These are phyloP conservation scores for Lepiota venenata DNA, from an alignment of 768 basidiomycete genomes.

Conservation along the genomic window DNA sequence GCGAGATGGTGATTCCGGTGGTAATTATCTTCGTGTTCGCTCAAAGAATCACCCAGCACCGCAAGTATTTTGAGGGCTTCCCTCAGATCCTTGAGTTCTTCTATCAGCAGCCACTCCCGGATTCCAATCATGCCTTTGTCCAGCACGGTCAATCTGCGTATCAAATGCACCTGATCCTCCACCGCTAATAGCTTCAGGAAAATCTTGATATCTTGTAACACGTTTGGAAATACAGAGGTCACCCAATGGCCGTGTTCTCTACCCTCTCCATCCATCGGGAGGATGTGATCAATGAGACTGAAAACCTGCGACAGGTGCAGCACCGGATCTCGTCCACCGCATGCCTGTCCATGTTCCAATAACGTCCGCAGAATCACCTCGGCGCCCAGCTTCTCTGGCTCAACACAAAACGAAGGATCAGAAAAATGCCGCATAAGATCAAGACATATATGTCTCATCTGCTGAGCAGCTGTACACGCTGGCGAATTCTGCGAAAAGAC, in stretches of 20 bases:
- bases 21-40: constrained; percentile 17
- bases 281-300: constrained; percentile 51
- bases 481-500: constrained; percentile 34
- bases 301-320: constrained; percentile 54
- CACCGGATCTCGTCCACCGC: constrained; percentile 45
- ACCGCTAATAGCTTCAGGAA: constrained; percentile 60
- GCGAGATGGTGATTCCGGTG: constrained; percentile 33
- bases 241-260: constrained; percentile 43
- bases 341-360: constrained; percentile 40
- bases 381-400: constrained; percentile 36
- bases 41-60: background rate
- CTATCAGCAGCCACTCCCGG: constrained; percentile 67
- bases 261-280: constrained; percentile 33
- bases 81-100: constrained; percentile 55
- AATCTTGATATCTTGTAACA: constrained; percentile 47
- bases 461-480: constrained; percentile 38
- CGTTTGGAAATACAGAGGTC: constrained; percentile 49
- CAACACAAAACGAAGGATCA: constrained; percentile 16
- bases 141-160: constrained; percentile 51
- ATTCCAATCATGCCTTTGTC: constrained; percentile 56
- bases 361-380: constrained; percentile 55
- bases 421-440: constrained; percentile 40
- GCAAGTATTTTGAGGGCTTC: constrained; percentile 33
- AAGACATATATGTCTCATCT: constrained; percentile 47
- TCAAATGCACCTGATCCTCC: constrained; percentile 48